These are phyloP conservation scores for Kuraishia hungarica DNA, from an alignment of 805 yeast species.

Conservation along the genomic window DNA sequence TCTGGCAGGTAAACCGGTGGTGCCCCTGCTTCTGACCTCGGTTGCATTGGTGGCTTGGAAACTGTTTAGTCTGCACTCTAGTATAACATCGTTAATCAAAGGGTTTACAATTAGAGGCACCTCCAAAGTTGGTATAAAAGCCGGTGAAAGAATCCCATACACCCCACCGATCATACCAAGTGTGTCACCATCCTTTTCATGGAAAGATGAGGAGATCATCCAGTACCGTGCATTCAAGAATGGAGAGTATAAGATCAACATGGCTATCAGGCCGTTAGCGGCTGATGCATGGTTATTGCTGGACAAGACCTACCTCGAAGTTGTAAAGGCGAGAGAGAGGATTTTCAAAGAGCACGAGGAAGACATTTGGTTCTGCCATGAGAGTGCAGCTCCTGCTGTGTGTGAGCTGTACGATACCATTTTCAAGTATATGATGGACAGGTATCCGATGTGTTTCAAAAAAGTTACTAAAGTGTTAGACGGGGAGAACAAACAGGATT, in stretches of 20 bases:
- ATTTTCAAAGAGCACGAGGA: constrained; percentile 23
- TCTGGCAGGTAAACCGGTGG: neutral
- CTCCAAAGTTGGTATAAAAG: neutral
- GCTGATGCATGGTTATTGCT: constrained; percentile 51
- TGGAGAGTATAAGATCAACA: constrained; percentile 34
- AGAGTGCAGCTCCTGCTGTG: constrained; percentile 26
- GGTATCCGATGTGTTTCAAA: constrained; percentile 13
- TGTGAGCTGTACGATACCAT: constrained; percentile 41
- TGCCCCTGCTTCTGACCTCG: neutral
- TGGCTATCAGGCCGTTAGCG: constrained; percentile 37
- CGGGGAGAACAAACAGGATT: constrained; percentile 13
- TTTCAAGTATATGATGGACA: constrained; percentile 13
- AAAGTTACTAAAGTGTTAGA: neutral
- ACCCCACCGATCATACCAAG: neutral
- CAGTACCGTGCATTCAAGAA: constrained; percentile 51
- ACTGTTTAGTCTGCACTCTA: neutral
- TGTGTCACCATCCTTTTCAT: constrained; percentile 23
- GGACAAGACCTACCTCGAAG: constrained; percentile 48
- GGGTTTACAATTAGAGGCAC: neutral
- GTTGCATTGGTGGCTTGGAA: neutral
- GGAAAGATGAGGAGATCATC: constrained; percentile 33
- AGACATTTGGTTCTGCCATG: constrained; percentile 25
- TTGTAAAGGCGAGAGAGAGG: constrained; percentile 30
- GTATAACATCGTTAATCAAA: neutral
- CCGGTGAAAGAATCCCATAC: neutral